Percentiles rank a stretch among this genome's conserved stretches.
These are phyloP conservation scores for Tagetes patula DNA, from an alignment of 129 eudicot species.

Conservation along the genomic window DNA sequence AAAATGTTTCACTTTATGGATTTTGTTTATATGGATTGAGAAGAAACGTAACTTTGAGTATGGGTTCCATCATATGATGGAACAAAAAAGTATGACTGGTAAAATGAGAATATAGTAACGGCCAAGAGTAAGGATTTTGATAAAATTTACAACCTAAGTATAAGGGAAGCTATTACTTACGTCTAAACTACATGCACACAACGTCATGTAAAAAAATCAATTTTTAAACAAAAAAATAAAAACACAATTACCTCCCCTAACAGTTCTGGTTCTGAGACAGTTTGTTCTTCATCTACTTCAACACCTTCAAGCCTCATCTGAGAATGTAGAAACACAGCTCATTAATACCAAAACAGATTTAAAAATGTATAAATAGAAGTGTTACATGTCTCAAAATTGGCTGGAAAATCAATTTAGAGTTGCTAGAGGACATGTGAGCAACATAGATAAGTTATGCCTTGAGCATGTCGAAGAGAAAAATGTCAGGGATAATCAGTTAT, in stretches of 20 bases:
- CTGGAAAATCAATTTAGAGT: too few species aligned
- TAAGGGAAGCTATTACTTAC: too few species aligned
- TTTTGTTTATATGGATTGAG: too few species aligned
- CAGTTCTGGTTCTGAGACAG: constrained; percentile 76
- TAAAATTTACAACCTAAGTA: not conserved
- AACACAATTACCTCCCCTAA: constrained; percentile 60
- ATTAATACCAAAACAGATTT: not conserved
- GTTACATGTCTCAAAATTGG: too few species aligned
- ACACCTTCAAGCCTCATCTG: constrained; percentile 74
- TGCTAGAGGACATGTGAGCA: not conserved
- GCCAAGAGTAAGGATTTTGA: constrained; percentile 2
- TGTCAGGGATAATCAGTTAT: not conserved
- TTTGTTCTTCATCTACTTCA: constrained; percentile 80
- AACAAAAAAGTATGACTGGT: not conserved
- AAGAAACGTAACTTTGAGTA: too few species aligned
- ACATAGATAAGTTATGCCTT: too few species aligned
- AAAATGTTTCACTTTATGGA: not conserved
- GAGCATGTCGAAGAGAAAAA: too few species aligned
- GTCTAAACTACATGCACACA: too few species aligned
- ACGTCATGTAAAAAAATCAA: not conserved
- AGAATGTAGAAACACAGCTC: constrained; percentile 15
- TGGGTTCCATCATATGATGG: not conserved
- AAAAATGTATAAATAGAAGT: not conserved
- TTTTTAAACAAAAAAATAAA: not conserved
- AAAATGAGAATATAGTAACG: not conserved